Percentiles rank a stretch among this genome's conserved stretches.
Conservation (phyloP, 2,329 filamentous ascomycete genomes). For the Trichoderma breve region DNA sequence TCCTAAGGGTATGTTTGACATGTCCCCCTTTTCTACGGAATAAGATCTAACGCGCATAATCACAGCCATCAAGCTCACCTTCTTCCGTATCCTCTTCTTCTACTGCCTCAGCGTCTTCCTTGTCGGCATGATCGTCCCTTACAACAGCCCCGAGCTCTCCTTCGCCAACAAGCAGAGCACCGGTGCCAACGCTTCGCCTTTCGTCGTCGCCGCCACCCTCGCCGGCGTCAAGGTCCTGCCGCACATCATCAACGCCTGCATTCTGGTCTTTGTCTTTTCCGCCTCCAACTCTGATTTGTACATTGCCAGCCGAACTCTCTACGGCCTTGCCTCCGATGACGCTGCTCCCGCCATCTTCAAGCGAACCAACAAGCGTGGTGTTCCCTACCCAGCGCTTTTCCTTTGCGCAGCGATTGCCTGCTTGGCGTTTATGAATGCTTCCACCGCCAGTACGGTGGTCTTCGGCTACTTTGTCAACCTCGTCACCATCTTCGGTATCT, state of each 20-base stretch:
- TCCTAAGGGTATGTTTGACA: conserved; percentile 46
- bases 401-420: conserved; percentile 61
- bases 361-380: conserved; percentile 67
- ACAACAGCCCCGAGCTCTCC: conserved; percentile 58
- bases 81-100: conserved; percentile 79
- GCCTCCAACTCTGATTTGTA: conserved; percentile 77
- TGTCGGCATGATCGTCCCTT: conserved; percentile 74
- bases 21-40: not conserved
- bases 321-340: conserved; percentile 69
- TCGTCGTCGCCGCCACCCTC: conserved; percentile 68
- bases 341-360: conserved; percentile 71
- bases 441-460: conserved; percentile 51
- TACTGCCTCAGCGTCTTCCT: conserved; percentile 73
- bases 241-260: conserved; percentile 70
- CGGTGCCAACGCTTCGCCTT: conserved; percentile 58
- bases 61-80: conserved; percentile 71
- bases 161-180: conserved; percentile 50
- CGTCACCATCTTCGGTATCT: conserved; percentile 63
- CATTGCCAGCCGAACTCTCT: conserved; percentile 70
- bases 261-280: conserved; percentile 73
- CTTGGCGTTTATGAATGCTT: conserved; percentile 67
- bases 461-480: conserved; percentile 68
- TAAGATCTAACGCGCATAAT: not conserved
- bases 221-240: conserved; percentile 63
- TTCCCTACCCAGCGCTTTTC: conserved; percentile 65